Evolutionary conservation across 2,329 filamentous ascomycete species (phyloP).

Genomic region (Talaromyces funiculosus): DNA sequence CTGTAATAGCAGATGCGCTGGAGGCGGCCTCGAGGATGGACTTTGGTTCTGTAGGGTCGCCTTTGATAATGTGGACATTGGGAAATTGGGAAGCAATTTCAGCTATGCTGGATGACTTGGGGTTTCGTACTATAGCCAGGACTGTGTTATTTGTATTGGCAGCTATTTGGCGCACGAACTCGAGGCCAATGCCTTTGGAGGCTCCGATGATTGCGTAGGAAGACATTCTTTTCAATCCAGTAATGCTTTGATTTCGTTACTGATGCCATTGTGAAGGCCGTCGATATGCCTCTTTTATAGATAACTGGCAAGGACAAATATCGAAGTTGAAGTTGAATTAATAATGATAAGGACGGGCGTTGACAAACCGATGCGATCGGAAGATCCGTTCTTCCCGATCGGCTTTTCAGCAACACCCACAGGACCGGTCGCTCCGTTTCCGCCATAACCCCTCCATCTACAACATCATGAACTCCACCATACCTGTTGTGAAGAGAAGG

Average conservation of each 20-base stretch:
- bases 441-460: not conserved
- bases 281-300: not conserved
- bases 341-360: not conserved
- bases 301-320: not conserved
- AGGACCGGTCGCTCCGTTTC: not conserved
- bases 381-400: not conserved
- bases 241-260: not conserved
- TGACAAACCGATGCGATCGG: not conserved
- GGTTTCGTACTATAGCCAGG: slow-evolving; percentile 36
- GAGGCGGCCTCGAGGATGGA: slow-evolving; percentile 33
- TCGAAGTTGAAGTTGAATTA: not conserved
- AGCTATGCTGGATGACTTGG: slow-evolving; percentile 21
- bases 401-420: not conserved
- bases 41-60: slow-evolving; percentile 24
- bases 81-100: slow-evolving; percentile 21
- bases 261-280: not conserved
- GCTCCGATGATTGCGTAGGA: slow-evolving; percentile 34
- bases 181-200: slow-evolving; percentile 30
- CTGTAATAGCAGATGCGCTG: slow-evolving; percentile 28
- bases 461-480: slow-evolving; percentile 13
- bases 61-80: slow-evolving; percentile 36
- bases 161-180: slow-evolving; percentile 26
- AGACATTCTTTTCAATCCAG: slow-evolving; percentile 22
- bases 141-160: slow-evolving; percentile 30
- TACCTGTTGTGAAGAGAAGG: slow-evolving; percentile 18